A percentile compares a stretch with the other conserved stretches of the same genome.
These are phyloP conservation scores for Porodaedalea pini DNA, from an alignment of 1,284 basidiomycete species.

Conservation along the genomic window DNA sequence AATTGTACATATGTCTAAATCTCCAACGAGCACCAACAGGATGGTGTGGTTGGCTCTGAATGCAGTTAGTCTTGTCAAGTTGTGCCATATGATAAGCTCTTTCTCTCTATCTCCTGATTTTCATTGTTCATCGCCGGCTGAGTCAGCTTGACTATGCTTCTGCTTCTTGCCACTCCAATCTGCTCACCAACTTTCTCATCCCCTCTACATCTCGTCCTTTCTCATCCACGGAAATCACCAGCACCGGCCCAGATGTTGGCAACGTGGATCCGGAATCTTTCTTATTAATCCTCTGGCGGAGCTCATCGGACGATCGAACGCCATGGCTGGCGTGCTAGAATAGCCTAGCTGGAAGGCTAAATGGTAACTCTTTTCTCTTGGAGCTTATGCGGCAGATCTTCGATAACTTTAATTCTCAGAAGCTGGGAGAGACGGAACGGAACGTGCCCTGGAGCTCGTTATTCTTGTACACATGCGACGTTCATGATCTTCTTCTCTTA, in stretches of 20 bases:
- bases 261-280: slow-evolving; percentile 9
- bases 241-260: background rate
- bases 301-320: slow-evolving; percentile 3
- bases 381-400: slow-evolving; percentile 18
- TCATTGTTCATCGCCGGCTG: no score
- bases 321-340: slow-evolving; percentile 1
- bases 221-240: background rate
- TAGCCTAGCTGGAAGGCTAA: slow-evolving; percentile 20
- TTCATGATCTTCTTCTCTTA: background rate
- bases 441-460: background rate
- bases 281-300: background rate
- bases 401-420: slow-evolving; percentile 5
- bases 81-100: no score
- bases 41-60: no score
- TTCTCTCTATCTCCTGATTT: no score
- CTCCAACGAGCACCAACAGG: no score
- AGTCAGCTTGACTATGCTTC: background rate
- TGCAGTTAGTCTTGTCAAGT: no score
- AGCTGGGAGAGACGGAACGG: background rate
- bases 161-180: background rate
- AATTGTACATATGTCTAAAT: no score
- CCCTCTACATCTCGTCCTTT: background rate
- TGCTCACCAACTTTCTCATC: background rate
- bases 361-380: slow-evolving; percentile 20
- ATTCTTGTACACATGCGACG: background rate